Percentiles rank a stretch among this genome's conserved stretches.
These are phyloP conservation scores for Leptosphaerulina australis DNA, from an alignment of 2,329 filamentous ascomycete species.

Conservation along the genomic window DNA sequence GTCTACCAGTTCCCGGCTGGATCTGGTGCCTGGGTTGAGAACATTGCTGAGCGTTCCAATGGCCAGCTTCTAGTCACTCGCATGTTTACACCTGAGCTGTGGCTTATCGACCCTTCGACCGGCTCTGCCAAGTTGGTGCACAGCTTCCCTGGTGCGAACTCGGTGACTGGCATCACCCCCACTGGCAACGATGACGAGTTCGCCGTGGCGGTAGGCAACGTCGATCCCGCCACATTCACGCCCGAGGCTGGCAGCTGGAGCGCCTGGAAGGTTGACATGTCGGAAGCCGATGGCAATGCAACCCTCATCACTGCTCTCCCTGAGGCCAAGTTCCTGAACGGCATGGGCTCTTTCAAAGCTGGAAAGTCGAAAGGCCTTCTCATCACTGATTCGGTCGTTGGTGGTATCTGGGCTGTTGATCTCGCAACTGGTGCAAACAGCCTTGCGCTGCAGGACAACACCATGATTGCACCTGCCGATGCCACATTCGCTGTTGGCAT, in stretches of 20 bases:
- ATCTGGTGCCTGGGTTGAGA: conserved; percentile 18
- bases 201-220: conserved; percentile 18
- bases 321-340: conserved; percentile 15
- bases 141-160: conserved; percentile 16
- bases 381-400: conserved; percentile 16
- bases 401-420: conserved; percentile 16
- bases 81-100: conserved; percentile 20
- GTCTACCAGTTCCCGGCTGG: conserved; percentile 13
- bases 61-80: conserved; percentile 17
- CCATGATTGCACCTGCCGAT: conserved; percentile 12
- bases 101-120: conserved; percentile 12
- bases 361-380: conserved; percentile 15
- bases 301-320: conserved; percentile 15
- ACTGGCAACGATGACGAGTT: conserved; percentile 16
- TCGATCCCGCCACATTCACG: conserved; percentile 16
- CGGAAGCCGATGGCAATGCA: conserved; percentile 5
- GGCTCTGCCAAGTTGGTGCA: conserved; percentile 13
- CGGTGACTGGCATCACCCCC: conserved; percentile 16
- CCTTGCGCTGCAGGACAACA: conserved; percentile 16
- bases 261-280: conserved; percentile 13
- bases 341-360: conserved; percentile 10
- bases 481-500: conserved; percentile 17
- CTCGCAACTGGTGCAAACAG: conserved; percentile 10
- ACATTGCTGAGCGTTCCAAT: conserved; percentile 17
- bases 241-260: conserved; percentile 16